These are phyloP conservation scores for Pichia phayaonensis DNA, from an alignment of 805 yeast species.

Conservation along the genomic window DNA sequence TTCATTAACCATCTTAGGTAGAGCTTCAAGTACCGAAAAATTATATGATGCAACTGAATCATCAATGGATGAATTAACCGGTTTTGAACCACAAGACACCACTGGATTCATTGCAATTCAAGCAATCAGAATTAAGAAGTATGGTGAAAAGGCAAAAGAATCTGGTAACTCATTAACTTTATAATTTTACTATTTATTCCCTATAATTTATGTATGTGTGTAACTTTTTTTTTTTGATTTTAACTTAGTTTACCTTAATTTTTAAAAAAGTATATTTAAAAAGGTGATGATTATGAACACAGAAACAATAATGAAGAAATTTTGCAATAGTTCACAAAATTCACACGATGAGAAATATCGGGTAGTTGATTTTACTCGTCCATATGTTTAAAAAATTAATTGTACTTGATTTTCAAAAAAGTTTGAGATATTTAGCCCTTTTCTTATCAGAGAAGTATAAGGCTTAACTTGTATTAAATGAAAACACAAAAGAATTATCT, in stretches of 20 bases:
- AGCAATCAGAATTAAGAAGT: conserved; percentile 96
- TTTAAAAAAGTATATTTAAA: too few species aligned
- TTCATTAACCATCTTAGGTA: conserved; percentile 72
- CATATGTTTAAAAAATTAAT: too few species aligned
- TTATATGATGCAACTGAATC: conserved; percentile 97
- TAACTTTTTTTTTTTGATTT: background rate
- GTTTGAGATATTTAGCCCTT: too few species aligned
- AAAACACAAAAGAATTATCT: too few species aligned
- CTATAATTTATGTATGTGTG: background rate
- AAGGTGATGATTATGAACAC: too few species aligned
- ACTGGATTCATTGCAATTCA: conserved; percentile 97
- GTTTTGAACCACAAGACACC: conserved; percentile 95
- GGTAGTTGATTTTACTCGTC: too few species aligned
- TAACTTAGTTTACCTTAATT: background rate
- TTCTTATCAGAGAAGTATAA: too few species aligned
- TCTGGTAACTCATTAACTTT: conserved; percentile 49
- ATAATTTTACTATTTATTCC: conserved; percentile 19
- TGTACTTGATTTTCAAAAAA: too few species aligned
- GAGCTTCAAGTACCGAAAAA: conserved; percentile 93
- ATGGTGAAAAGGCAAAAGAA: conserved; percentile 90
- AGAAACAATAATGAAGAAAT: too few species aligned
- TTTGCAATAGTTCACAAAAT: too few species aligned
- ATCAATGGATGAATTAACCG: conserved; percentile 98
- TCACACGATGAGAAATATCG: too few species aligned
- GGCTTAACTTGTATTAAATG: too few species aligned